Base-by-base conservation (phyloP, 2,329 filamentous ascomycete species). In the Sporothrix pallida region DNA sequence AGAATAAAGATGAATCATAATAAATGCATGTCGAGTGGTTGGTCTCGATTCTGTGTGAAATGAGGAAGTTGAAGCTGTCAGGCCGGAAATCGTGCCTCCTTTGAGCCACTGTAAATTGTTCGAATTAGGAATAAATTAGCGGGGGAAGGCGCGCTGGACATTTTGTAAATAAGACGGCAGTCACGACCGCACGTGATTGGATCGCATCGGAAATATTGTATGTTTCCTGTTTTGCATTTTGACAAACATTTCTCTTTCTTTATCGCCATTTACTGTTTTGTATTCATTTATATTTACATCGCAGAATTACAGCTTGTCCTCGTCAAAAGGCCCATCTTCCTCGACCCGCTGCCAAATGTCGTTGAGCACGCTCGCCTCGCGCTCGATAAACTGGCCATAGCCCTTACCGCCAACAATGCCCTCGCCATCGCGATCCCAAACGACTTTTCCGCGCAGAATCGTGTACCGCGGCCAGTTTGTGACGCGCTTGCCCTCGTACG, bases 391-490 rank as follows among this genome's bases (percentile, higher is more conserved):
- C 76, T 81, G 78, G 0, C 87, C 87, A 76, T 83, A 83, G 0
- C 84, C 84, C 75, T 83, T 86, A 73, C 81, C 77, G 1, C 86
- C 86, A 10, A 87, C 76, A 54, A 87, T 63, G 0, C 87, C 87
- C 1, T 82, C 86, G n/a, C 83, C 80, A 15, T 87, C 86, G 52
- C 83, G 83, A 75, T 88, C 86, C 87, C 86, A 91, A 0, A 90
- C 86, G 0, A 91, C 83, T 75, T 86, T 80, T 0, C 89, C 89
- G 72, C 89, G 80, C 58, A 91, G 76, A 8, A 91, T 82, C 0
- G 88, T 90, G 77, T 87, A 90, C 23, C 89, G 82, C 12, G 89
- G 89, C 89, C 89, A 91, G 73, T 91, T 88, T 42, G 82, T 83
- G 56, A 91, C 77, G n/a, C 78, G 81, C 68, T 82, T 83, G 0